Evolutionary conservation across 129 eudicot species (phyloP), one percentile per base, ranked within the genome.

Genomic region (Pulicaria dysenterica): DNA sequence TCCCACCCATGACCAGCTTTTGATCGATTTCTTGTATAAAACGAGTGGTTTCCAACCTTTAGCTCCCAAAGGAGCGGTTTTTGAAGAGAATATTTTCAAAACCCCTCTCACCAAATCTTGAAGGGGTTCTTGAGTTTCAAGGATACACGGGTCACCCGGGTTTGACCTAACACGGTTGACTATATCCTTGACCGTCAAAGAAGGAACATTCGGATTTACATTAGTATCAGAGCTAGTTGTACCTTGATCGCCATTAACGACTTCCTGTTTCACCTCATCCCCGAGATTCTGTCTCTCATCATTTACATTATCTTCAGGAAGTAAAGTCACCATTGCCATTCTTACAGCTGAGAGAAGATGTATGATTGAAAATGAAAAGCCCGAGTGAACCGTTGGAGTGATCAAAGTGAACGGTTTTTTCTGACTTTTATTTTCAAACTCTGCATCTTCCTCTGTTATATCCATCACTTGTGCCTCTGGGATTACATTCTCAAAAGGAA

Each of bases 111-210:
- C 81, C 73, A 95, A 76, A 80, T 95, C 99, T 70, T 86, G 96
- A 78, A 95, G 94, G 3, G 99, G 99, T 75, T 95, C 99, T 68
- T 85, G 97, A 46, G 99, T 90, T 73, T 91, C 97, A 73, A 95
- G 97, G 73, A 95, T 91, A 70, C 88, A 83, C 11, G 99, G 99
- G 84, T 95, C 99, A 8, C 96, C 91, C 3, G 99, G 99, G 73
- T 91, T 90, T 65, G 96, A 86, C 73, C 78, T 85, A 7, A 95
- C 99, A 64, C 97, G 97, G 80, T 83, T 85, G 59, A 91, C 97
- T 56, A 95, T 83, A 41, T 93, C 92, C 64, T 81, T 86, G 75
- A 92, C 81, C 44, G 94, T 77, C 19, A 92, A 87, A 41, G 89
- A 83, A 46, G 92, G 96, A 47, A 84, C 83, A 14, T 79, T 94